Percentiles rank a stretch among this genome's conserved stretches.
Conservation (phyloP, 768 basidiomycete species). For the Dentipellis fragilis region DNA sequence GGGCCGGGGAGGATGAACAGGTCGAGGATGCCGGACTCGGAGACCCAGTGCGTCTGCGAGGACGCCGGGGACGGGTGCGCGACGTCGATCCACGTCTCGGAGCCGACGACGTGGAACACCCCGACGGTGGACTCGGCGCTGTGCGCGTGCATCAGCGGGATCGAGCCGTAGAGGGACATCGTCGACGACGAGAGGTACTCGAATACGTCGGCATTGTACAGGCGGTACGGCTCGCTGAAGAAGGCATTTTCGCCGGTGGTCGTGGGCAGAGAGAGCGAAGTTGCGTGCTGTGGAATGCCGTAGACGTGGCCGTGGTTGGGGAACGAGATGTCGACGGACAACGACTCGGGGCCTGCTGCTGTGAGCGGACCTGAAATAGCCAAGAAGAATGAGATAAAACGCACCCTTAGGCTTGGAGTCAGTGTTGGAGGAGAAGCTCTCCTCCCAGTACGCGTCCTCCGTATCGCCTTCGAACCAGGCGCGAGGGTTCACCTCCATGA, state of each 20-base stretch:
- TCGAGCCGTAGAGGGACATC: slow-evolving; percentile 82
- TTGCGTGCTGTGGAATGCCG: slow-evolving; percentile 95
- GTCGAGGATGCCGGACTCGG: slow-evolving; percentile 94
- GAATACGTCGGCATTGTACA: slow-evolving; percentile 94
- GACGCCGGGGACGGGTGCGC: slow-evolving; percentile 56
- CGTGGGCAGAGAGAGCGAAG: slow-evolving; percentile 77
- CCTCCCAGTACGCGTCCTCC: slow-evolving; percentile 86
- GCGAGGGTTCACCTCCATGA: slow-evolving; percentile 40
- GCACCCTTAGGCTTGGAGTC: slow-evolving; percentile 93
- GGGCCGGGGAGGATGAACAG: slow-evolving; percentile 91
- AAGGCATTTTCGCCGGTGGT: slow-evolving; percentile 71
- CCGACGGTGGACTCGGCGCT: slow-evolving; percentile 81
- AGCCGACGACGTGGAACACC: slow-evolving; percentile 77
- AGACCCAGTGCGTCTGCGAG: slow-evolving; percentile 92
- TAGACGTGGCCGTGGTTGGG: slow-evolving; percentile 87
- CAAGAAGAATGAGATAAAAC: not conserved
- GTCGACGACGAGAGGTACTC: slow-evolving; percentile 81
- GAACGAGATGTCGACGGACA: slow-evolving; percentile 89
- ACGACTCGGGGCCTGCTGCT: slow-evolving; percentile 80
- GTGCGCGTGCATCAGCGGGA: slow-evolving; percentile 92
- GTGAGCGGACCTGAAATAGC: not conserved
- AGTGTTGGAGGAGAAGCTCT: slow-evolving; percentile 77
- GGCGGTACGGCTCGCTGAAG: slow-evolving; percentile 87
- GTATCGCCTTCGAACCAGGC: slow-evolving; percentile 86
- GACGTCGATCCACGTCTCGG: slow-evolving; percentile 94